phyloP scores from a whole-genome alignment of 1,284 basidiomycete species.

The Sutorius eximius region DNA sequence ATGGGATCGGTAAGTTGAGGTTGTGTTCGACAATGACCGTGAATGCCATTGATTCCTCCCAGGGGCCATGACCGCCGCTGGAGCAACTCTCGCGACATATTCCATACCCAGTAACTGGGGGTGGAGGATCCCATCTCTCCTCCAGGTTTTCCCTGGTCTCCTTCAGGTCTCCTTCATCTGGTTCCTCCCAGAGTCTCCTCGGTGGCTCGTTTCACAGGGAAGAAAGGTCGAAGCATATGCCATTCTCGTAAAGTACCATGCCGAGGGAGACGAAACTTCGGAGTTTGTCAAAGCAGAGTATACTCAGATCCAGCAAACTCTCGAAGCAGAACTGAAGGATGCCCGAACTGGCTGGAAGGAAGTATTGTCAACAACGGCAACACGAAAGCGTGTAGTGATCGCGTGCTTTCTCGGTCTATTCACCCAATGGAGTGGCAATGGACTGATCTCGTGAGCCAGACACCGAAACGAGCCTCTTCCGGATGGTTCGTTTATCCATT shows the following conservation, averaged over 20 bases:
- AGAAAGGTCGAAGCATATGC: slow-evolving; percentile 40
- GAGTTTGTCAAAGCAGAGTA: slow-evolving; percentile 21
- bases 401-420: slow-evolving; percentile 40
- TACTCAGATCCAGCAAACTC: slow-evolving; percentile 33
- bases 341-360: not conserved
- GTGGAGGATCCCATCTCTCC: slow-evolving; percentile 24
- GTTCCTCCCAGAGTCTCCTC: slow-evolving; percentile 58
- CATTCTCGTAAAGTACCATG: slow-evolving; percentile 22
- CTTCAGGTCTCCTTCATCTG: slow-evolving; percentile 50
- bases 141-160: slow-evolving; percentile 52
- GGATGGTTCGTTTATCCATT: not conserved
- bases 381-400: slow-evolving; percentile 8
- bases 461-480: too few relatives aligned
- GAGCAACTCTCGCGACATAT: slow-evolving; percentile 50
- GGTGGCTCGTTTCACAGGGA: slow-evolving; percentile 57
- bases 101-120: slow-evolving; percentile 48
- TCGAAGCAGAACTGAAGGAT: slow-evolving; percentile 8
- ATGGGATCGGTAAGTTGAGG: slow-evolving; percentile 9
- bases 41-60: not conserved
- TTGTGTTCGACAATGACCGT: not conserved
- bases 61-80: slow-evolving; percentile 16
- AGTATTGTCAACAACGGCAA: slow-evolving; percentile 8
- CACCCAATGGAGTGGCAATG: slow-evolving; percentile 41
- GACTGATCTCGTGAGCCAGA: slow-evolving; percentile 9
- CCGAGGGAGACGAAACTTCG: slow-evolving; percentile 16